Percentiles rank a stretch among this genome's conserved stretches.
These are phyloP conservation scores for Lepidium africanum DNA, from an alignment of 345 rosid species.

Conservation along the genomic window DNA sequence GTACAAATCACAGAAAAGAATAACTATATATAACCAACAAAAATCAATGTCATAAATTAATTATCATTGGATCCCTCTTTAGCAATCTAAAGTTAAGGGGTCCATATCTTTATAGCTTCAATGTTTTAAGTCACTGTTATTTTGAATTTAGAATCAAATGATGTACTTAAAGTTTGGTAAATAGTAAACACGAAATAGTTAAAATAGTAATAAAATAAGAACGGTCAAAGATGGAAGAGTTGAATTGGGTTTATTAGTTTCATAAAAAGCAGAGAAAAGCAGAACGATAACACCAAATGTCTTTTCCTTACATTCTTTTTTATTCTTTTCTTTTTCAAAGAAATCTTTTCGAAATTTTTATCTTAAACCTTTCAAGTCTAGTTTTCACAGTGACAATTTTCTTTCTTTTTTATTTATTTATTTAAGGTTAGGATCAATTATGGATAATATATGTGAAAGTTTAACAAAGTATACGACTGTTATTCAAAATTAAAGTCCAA, in stretches of 20 bases:
- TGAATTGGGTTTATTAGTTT: conserved; percentile 16
- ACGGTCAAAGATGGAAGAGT: conserved; percentile 25
- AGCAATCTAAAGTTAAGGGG: not conserved
- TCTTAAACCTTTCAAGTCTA: not conserved
- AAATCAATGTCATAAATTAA: not conserved
- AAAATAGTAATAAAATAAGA: not conserved
- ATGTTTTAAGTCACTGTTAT: not conserved
- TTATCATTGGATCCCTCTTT: conserved; percentile 7
- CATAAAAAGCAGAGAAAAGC: conserved; percentile 26
- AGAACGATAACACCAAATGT: conserved; percentile 4
- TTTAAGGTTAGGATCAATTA: not conserved
- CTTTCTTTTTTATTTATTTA: not conserved
- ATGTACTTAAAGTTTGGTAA: not conserved
- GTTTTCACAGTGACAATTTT: not conserved
- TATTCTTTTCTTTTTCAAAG: not conserved
- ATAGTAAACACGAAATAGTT: not conserved
- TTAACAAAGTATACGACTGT: not conserved
- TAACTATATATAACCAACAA: not conserved
- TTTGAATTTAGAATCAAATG: not conserved
- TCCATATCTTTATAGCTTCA: not conserved
- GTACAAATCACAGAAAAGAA: not conserved
- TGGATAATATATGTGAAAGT: not conserved
- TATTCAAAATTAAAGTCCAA: not conserved
- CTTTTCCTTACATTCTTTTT: conserved; percentile 10
- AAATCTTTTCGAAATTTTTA: not conserved